A percentile compares a stretch with the other conserved stretches of the same genome.
phyloP scores from a whole-genome alignment of 371 early-diverging fungal genomes.

The Mortierella sp. region DNA sequence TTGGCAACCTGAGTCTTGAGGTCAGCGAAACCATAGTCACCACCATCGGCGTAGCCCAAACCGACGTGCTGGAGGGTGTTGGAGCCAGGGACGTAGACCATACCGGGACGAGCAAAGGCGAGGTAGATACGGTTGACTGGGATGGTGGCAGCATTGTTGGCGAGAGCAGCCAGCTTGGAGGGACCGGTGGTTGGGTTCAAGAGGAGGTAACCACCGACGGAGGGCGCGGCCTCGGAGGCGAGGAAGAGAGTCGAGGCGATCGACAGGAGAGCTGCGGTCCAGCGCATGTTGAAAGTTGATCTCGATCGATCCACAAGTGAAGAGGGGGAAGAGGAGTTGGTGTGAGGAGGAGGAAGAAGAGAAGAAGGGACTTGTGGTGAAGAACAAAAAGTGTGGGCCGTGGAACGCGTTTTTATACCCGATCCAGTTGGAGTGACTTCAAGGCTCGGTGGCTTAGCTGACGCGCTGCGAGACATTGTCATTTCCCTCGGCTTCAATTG shows the following conservation, averaged over 20 bases:
- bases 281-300: constrained; percentile 19
- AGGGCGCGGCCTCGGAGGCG: constrained; percentile 22
- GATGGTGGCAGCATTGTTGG: constrained; percentile 48
- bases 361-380: not conserved
- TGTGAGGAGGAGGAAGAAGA: not conserved
- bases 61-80: constrained; percentile 50
- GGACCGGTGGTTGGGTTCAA: constrained; percentile 47
- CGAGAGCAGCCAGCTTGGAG: constrained; percentile 47
- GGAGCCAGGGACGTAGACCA: constrained; percentile 52
- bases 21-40: constrained; percentile 49
- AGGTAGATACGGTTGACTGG: constrained; percentile 53
- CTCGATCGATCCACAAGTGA: not conserved
- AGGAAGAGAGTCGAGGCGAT: constrained; percentile 36
- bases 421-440: no score
- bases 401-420: not conserved
- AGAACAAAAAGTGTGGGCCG: not conserved
- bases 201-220: constrained; percentile 39
- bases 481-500: no score
- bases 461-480: no score
- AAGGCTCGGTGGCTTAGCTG: no score
- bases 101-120: constrained; percentile 44
- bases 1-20: constrained; percentile 35
- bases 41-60: constrained; percentile 31
- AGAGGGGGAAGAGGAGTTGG: not conserved
- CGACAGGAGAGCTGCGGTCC: constrained; percentile 29